A percentile compares a stretch with the other conserved stretches of the same genome.
Conservation (phyloP, 257 asterid species). For the Galeopsis tetrahit region DNA sequence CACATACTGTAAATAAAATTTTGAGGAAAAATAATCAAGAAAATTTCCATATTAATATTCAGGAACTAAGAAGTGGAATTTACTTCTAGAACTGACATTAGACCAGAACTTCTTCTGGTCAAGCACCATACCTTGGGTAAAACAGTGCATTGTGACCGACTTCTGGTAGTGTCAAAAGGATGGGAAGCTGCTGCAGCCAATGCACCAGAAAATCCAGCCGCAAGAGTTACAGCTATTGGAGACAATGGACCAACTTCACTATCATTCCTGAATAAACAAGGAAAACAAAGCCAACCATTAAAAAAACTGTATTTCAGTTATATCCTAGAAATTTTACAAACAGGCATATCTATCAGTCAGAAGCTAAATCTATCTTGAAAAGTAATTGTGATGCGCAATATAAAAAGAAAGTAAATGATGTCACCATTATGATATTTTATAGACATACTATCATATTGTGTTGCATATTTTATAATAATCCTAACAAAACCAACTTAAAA, state of each 20-base stretch:
- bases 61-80: slow-evolving; percentile 7
- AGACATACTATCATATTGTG: slow-evolving; percentile 5
- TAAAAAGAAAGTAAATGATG: neutral
- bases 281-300: neutral
- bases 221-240: slow-evolving; percentile 80
- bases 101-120: slow-evolving; percentile 22
- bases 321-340: slow-evolving; percentile 16
- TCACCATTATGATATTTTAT: neutral
- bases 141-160: slow-evolving; percentile 81
- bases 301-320: neutral
- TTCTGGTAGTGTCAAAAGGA: slow-evolving; percentile 86
- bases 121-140: slow-evolving; percentile 71
- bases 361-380: slow-evolving; percentile 14
- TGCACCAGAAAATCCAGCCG: slow-evolving; percentile 95
- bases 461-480: slow-evolving; percentile 17
- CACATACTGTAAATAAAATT: slow-evolving; percentile 61
- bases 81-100: slow-evolving; percentile 20
- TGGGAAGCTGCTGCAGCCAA: slow-evolving; percentile 99
- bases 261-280: slow-evolving; percentile 53
- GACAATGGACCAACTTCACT: slow-evolving; percentile 86
- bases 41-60: slow-evolving; percentile 17
- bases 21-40: slow-evolving; percentile 12
- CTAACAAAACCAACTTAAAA: slow-evolving; percentile 4
- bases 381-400: neutral
- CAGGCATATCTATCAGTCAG: neutral